Base-by-base conservation (phyloP, 2,329 filamentous ascomycete species). In the Neopestalotiopsis rosae region DNA sequence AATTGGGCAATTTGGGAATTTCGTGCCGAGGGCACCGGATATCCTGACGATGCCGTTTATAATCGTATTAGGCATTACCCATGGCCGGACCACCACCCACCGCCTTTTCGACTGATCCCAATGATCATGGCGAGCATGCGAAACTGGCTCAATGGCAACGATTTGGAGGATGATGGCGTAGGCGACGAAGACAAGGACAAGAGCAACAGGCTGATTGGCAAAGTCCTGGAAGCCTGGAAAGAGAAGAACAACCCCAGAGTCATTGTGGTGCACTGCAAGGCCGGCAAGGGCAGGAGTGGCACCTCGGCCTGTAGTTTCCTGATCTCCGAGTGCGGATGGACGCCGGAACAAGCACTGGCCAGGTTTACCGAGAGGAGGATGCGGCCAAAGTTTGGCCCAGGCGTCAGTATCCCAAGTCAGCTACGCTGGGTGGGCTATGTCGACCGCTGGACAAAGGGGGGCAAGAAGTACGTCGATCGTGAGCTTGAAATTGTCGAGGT, bases 1-100 rank as follows among this genome's bases (percentile, higher is more conserved):
- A 85, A 96, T 71, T 99, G 96, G 96, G 90, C 92, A 3, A 97
- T 99, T 76, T 99, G 95, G 94, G 96, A 99, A 82, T 99, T 99
- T 75, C 91, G 96, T 61, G 96, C 94, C 45, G 96, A 99, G 79
- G 96, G 96, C 5, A 98, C 96, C 0, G 96, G 96, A 1, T 99
- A 99, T 76, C 94, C 94, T 0, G 96, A 99, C 77, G 88, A 90
- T 20, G 93, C 95, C 69, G 95, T 99, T 1, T 94, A 97, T 78
- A 87, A 89, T 42, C 88, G 95, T 3, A 91, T 98, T 72, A 89
- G 92, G 72, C 96, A 99, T 81, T 98, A 95, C 76, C 96, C 96
- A 0, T 99, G 94, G 90, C 96, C 96, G 0, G 96, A 99, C 78
- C 96, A 99, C 78, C 96, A 99, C 78, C 96, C 96, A 3, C 96